Conservation (phyloP, 306 rosid species). For the Cotoneaster glaucophyllus region DNA sequence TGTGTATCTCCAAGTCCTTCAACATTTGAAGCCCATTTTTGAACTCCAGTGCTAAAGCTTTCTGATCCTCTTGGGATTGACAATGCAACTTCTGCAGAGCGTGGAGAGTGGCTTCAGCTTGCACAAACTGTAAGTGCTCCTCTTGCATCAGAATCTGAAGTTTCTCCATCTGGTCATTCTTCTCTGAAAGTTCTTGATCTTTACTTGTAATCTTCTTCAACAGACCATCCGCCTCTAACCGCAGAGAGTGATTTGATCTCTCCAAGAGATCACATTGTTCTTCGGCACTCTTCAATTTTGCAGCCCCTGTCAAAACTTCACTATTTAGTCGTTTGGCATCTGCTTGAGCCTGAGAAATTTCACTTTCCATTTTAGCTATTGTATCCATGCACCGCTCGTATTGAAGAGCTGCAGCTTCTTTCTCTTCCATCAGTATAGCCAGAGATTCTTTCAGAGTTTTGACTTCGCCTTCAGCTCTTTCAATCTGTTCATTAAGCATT, state of each 20-base stretch:
- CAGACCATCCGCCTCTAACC: slow-evolving; percentile 57
- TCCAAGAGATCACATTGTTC: slow-evolving; percentile 51
- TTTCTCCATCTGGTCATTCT: slow-evolving; percentile 59
- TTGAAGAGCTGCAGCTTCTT: slow-evolving; percentile 47
- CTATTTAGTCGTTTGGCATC: slow-evolving; percentile 39
- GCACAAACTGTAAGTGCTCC: slow-evolving; percentile 63
- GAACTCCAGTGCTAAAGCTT: slow-evolving; percentile 74
- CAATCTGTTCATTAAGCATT: slow-evolving; percentile 53
- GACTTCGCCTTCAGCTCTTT: slow-evolving; percentile 54
- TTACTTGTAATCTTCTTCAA: slow-evolving; percentile 58
- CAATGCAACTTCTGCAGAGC: slow-evolving; percentile 61
- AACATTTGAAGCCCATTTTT: slow-evolving; percentile 69
- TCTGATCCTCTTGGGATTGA: slow-evolving; percentile 85
- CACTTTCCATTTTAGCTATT: slow-evolving; percentile 60
- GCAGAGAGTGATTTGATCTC: slow-evolving; percentile 66
- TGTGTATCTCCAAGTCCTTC: slow-evolving; percentile 66
- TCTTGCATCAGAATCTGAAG: slow-evolving; percentile 64
- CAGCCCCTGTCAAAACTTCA: slow-evolving; percentile 48
- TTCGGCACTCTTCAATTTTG: slow-evolving; percentile 52
- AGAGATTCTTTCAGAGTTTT: slow-evolving; percentile 47
- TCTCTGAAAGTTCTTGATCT: slow-evolving; percentile 75
- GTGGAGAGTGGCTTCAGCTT: slow-evolving; percentile 70
- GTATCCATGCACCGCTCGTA: slow-evolving; percentile 66
- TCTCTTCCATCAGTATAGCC: slow-evolving; percentile 48
- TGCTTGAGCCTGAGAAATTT: slow-evolving; percentile 56